phyloP scores from a whole-genome alignment of 306 rosid species.

The Trifolium fragiferum region DNA sequence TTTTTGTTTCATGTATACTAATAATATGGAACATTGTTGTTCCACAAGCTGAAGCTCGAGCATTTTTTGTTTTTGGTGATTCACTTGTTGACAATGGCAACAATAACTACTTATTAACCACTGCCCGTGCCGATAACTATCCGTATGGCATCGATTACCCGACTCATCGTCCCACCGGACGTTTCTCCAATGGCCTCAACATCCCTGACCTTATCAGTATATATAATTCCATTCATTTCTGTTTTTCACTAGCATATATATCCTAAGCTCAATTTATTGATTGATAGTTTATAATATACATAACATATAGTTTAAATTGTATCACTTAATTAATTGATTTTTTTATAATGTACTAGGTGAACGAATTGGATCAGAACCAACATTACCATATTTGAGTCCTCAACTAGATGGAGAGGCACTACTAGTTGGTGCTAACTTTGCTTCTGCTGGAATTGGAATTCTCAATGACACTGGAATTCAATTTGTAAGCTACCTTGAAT shows the following conservation, averaged over 20 bases:
- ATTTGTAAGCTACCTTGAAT: conserved; percentile 56
- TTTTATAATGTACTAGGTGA: conserved; percentile 51
- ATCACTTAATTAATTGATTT: background rate
- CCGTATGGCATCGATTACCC: conserved; percentile 90
- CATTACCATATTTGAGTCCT: conserved; percentile 84
- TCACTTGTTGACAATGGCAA: conserved; percentile 91
- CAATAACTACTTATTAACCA: conserved; percentile 79
- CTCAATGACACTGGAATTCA: conserved; percentile 92
- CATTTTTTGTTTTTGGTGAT: conserved; percentile 90
- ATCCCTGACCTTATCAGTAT: conserved; percentile 70
- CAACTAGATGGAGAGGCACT: conserved; percentile 55
- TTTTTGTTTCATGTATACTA: conserved; percentile 20
- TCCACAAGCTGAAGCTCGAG: conserved; percentile 50
- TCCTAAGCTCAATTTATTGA: conserved; percentile 4
- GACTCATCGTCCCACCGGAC: conserved; percentile 72
- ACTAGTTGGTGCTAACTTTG: conserved; percentile 84
- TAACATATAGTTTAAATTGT: background rate
- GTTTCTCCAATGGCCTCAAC: conserved; percentile 81
- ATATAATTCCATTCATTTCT: background rate
- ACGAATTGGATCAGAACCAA: conserved; percentile 68
- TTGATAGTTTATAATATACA: background rate
- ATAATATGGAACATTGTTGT: background rate
- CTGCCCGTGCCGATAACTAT: conserved; percentile 79
- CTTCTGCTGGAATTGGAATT: conserved; percentile 94
- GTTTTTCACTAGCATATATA: background rate